phyloP scores from a whole-genome alignment of 2,329 filamentous ascomycete species.

The Cercospora sojina region DNA sequence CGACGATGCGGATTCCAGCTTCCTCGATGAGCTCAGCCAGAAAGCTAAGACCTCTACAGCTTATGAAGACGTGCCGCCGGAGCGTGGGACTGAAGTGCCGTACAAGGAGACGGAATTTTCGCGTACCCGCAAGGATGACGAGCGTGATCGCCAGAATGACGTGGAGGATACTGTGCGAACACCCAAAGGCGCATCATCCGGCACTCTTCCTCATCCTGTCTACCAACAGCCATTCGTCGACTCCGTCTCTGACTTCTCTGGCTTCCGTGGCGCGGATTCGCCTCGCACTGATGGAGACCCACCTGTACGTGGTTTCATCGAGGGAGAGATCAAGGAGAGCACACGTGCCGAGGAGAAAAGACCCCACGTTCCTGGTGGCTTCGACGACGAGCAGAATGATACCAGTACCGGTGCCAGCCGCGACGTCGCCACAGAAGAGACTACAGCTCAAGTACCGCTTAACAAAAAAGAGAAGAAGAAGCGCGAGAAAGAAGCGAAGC shows the following conservation, averaged over 20 bases:
- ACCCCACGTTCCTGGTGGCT: conserved; percentile 62
- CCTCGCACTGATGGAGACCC: conserved; percentile 35
- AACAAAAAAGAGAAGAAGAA: conserved; percentile 37
- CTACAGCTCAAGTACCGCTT: conserved; percentile 37
- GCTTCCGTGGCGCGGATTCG: conserved; percentile 32
- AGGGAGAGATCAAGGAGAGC: conserved; percentile 53
- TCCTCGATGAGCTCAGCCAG: conserved; percentile 8
- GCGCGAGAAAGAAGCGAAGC: conserved; percentile 42
- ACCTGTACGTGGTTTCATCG: conserved; percentile 40
- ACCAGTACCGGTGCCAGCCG: conserved; percentile 1
- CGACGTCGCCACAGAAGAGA: conserved; percentile 13
- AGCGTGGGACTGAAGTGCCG: conserved; percentile 5
- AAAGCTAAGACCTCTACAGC: background rate
- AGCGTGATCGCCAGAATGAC: conserved; percentile 12
- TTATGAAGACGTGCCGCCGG: conserved; percentile 7
- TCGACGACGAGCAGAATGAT: conserved; percentile 41
- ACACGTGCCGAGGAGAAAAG: conserved; percentile 54
- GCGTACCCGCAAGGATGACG: conserved; percentile 17
- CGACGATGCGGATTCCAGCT: conserved; percentile 12
- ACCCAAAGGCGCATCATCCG: background rate
- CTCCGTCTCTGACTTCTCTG: conserved; percentile 42
- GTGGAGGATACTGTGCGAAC: conserved; percentile 18
- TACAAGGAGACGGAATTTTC: conserved; percentile 9
- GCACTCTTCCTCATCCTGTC: conserved; percentile 1
- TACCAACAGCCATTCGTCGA: conserved; percentile 45